Conservation (phyloP, 805 yeast genomes). For the Myxozyma monticola region DNA sequence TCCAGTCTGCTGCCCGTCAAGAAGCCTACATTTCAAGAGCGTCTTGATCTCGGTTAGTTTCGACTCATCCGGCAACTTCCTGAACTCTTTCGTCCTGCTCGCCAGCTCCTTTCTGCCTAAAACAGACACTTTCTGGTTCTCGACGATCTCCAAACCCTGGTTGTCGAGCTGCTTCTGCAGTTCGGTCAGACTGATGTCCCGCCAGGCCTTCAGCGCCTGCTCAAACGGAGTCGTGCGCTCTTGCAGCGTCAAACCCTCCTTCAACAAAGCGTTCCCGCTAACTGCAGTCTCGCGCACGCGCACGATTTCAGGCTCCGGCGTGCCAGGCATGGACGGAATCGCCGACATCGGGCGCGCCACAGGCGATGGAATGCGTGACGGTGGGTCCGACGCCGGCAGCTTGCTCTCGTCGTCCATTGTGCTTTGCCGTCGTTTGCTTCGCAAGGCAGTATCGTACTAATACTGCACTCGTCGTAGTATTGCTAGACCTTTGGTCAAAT, state of each 20-base stretch:
- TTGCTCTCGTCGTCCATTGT: too few relatives aligned
- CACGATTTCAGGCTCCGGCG: too few relatives aligned
- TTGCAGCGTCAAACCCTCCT: conserved; percentile 7
- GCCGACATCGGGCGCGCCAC: neutral
- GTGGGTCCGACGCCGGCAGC: too few relatives aligned
- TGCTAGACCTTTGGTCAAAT: too few relatives aligned
- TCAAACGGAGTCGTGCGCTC: conserved; percentile 31
- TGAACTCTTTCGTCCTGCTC: conserved; percentile 79
- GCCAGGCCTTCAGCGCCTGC: conserved; percentile 32
- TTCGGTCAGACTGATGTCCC: conserved; percentile 62
- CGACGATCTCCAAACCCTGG: conserved; percentile 70
- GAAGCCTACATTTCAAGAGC: conserved; percentile 51
- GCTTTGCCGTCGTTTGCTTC: too few relatives aligned
- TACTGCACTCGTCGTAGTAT: too few relatives aligned
- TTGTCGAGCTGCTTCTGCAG: conserved; percentile 74
- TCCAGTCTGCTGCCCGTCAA: neutral
- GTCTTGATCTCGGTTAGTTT: conserved; percentile 65
- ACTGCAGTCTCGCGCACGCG: too few relatives aligned
- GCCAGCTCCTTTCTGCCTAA: conserved; percentile 76
- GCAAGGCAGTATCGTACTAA: too few relatives aligned
- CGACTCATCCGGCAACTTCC: conserved; percentile 64
- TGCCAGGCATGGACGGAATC: too few relatives aligned
- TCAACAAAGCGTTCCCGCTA: too few relatives aligned
- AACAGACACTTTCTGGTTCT: conserved; percentile 65
- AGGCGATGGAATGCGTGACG: too few relatives aligned